Evolutionary conservation across 129 eudicot genomes (phyloP).

Genomic region (Artemisia argyi): DNA sequence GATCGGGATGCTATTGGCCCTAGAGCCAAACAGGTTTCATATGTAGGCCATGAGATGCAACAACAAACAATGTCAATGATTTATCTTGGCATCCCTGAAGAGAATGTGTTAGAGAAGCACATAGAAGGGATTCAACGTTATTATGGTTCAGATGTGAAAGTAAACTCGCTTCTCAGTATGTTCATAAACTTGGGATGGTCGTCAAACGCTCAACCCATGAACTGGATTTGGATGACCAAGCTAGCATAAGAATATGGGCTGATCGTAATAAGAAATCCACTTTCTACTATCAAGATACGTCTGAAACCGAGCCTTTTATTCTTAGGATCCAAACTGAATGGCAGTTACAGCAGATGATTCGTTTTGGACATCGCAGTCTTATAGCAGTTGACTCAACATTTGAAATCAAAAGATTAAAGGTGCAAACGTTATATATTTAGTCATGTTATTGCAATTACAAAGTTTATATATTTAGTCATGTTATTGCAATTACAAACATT

Average conservation of each 20-base stretch:
- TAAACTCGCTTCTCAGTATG: slow-evolving; percentile 85
- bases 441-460: too few relatives aligned
- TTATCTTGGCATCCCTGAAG: slow-evolving; percentile 95
- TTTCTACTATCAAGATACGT: slow-evolving; percentile 70
- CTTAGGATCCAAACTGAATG: slow-evolving; percentile 98
- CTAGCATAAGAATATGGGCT: slow-evolving; percentile 81
- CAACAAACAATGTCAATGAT: slow-evolving; percentile 99
- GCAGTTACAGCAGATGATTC: slow-evolving; percentile 95
- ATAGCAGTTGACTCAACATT: slow-evolving; percentile 90
- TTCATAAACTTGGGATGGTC: slow-evolving; percentile 91
- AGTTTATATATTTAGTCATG: too few relatives aligned
- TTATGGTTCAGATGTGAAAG: slow-evolving; percentile 71
- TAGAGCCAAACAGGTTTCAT: slow-evolving; percentile 85
- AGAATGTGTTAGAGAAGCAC: slow-evolving; percentile 86
- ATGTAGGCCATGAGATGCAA: slow-evolving; percentile 79
- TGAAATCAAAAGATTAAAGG: slow-evolving; percentile 88
- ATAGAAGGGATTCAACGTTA: slow-evolving; percentile 91
- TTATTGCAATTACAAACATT: too few relatives aligned
- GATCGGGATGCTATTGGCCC: slow-evolving; percentile 98
- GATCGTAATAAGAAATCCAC: slow-evolving; percentile 80
- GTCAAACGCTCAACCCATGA: slow-evolving; percentile 91
- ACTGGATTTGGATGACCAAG: slow-evolving; percentile 94
- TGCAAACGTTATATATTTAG: slow-evolving; percentile 16
- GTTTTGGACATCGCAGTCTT: slow-evolving; percentile 86
- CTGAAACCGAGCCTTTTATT: slow-evolving; percentile 75